Evolutionary conservation across 225 moss, liverwort and hornwort genomes (phyloP), one percentile per base, ranked within the genome.

Genomic region (Anthoceros angustus): DNA sequence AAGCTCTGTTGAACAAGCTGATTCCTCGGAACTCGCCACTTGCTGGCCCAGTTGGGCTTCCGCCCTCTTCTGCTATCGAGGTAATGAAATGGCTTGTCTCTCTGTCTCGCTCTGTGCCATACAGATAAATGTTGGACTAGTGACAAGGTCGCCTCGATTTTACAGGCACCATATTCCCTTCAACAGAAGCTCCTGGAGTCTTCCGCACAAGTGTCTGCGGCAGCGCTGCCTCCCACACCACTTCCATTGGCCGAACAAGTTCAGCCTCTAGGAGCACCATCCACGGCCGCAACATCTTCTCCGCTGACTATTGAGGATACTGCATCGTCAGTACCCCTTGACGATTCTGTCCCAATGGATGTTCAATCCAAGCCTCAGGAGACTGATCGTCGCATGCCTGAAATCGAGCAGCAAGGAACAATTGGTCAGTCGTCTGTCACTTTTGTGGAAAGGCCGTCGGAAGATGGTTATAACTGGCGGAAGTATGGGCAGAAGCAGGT

Each of bases 401-500:
- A 88, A 63, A 84, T 71, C 41, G 87, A 90, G 2, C 73, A 69
- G 55, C 77, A 73, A 39, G 48, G 61, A 9, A 23, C n/a, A 7
- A 23, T 23, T 55, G 70, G 70, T 0, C 49, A 68, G 6, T 63
- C 74, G 63, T 67, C 77, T 0, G 77, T 84, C 0, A 62, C 77
- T 45, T 83, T 85, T 60, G 63, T 86, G 73, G 90, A 91, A 15
- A 68, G 88, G 7, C 88, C 91, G 6, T 86, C 86, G 0, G 86
- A 95, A 77, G 95, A 91, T 72, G 91, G 95, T 0, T 95, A 91
- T 69, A 95, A 95, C 67, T 91, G 88, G 91, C 80, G 91, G 2
- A 91, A 91, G 63, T 95, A 91, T 65, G 91, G 95, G 40, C 91
- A 95, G 70, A 91, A 95, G 83, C 91, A 95, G 77, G 91, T 95